Base-by-base conservation (phyloP, 352 stramenopile species). In the Peronosclerospora sorghi region DNA sequence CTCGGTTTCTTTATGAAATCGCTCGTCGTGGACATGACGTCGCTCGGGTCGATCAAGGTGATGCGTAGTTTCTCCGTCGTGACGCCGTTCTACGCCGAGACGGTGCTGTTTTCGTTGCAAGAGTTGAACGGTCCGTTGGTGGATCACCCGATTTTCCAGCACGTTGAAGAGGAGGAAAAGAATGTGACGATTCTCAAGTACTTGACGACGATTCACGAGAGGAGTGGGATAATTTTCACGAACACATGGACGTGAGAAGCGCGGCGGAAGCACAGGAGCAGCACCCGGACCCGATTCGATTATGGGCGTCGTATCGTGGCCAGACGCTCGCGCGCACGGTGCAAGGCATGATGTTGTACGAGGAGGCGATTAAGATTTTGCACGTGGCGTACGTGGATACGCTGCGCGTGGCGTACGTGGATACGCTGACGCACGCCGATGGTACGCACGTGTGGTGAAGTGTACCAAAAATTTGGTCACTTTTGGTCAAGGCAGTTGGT, bases 1-100 rank as follows among this genome's bases (percentile, higher is more conserved):
- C n/a, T n/a, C n/a, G n/a, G n/a, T n/a, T 90, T 87, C 52, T 90
- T 90, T 41, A 85, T 90, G 73, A 86, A 90, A 51, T 90, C 77
- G 23, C 56, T 90, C 7, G 68, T 85, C 1, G 87, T 90, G 77
- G 77, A 90, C 30, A 90, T 90, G 35, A 74, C 77, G 2, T 72
- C 86, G 51, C 56, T 90, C 12, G 62, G 65, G 10, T 69, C 75
- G 15, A 90, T 90, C 48, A n/a, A n/a, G n/a, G n/a, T n/a, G n/a
- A n/a, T n/a, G n/a, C n/a, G n/a, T n/a, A n/a, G n/a, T n/a, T n/a
- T n/a, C n/a, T n/a, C n/a, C n/a, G n/a, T n/a, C n/a, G n/a, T n/a
- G n/a, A n/a, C n/a, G n/a, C n/a, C n/a, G n/a, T n/a, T n/a, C n/a
- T n/a, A n/a, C n/a, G n/a, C n/a, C n/a, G n/a, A n/a, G n/a, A n/a